Percentiles rank a stretch among this genome's conserved stretches.
Conservation (phyloP, 2,329 filamentous ascomycete species). For the Calonectria pseudoreteaudii region DNA sequence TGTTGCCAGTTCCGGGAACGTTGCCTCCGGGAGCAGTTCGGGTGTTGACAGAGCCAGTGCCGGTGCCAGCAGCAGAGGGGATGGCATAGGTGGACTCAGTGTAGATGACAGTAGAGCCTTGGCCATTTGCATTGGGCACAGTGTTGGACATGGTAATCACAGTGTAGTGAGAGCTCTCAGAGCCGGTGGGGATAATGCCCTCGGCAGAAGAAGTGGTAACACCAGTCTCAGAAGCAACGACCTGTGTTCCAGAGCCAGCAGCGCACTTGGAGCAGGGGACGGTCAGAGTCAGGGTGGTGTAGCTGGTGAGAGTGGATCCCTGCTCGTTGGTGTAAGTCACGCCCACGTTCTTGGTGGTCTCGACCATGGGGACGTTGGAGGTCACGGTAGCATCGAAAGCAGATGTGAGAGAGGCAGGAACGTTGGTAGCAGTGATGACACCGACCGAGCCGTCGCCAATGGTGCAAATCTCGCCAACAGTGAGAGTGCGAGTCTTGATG, state of each 20-base stretch:
- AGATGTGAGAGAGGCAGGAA: conserved; percentile 25
- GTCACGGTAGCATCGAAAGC: conserved; percentile 28
- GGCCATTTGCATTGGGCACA: conserved; percentile 29
- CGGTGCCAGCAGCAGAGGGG: conserved; percentile 19
- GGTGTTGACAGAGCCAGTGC: background rate
- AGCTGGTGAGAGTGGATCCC: conserved; percentile 23
- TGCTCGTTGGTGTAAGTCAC: conserved; percentile 25
- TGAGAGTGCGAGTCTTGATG: conserved; percentile 42
- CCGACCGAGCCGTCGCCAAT: conserved; percentile 38
- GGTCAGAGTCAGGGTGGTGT: conserved; percentile 24
- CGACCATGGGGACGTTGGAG: conserved; percentile 27
- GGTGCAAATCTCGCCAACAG: conserved; percentile 41
- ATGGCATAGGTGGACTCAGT: conserved; percentile 29
- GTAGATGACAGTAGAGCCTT: conserved; percentile 27
- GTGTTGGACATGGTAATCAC: conserved; percentile 27
- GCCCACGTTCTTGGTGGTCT: conserved; percentile 29
- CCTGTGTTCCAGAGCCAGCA: background rate
- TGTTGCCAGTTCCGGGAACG: background rate
- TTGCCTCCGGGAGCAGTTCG: background rate
- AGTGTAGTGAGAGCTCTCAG: conserved; percentile 18
- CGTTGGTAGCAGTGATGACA: conserved; percentile 30
- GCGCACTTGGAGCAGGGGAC: conserved; percentile 25
- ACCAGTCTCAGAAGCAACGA: conserved; percentile 5
- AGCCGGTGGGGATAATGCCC: background rate
- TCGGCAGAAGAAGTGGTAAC: background rate